Conservation (phyloP, 345 rosid species). For the Kernera saxatilis region DNA sequence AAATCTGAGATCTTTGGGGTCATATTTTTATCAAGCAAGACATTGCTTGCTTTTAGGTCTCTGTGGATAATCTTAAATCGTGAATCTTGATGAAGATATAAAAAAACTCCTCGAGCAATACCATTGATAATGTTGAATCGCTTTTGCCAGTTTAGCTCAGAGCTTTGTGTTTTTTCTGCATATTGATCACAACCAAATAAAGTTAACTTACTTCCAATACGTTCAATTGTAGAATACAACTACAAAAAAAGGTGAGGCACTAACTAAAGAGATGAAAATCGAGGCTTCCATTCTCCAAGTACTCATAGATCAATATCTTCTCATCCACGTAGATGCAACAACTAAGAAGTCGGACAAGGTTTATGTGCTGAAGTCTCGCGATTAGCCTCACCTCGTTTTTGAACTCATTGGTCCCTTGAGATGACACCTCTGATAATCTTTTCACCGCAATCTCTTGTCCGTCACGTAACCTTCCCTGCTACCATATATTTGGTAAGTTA, state of each 20-base stretch:
- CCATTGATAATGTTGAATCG: not conserved
- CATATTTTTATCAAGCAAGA: slow-evolving; percentile 62
- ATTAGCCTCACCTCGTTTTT: slow-evolving; percentile 72
- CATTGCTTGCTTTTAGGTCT: slow-evolving; percentile 76
- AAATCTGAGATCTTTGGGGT: slow-evolving; percentile 75
- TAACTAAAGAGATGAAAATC: slow-evolving; percentile 60
- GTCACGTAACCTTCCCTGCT: slow-evolving; percentile 51
- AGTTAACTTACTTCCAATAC: not conserved
- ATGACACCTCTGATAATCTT: slow-evolving; percentile 57
- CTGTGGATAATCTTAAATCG: slow-evolving; percentile 75
- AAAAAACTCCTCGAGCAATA: not conserved
- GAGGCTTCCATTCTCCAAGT: slow-evolving; percentile 64
- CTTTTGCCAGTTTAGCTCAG: not conserved
- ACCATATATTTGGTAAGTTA: not conserved
- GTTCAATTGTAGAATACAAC: not conserved
- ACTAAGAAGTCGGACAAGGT: slow-evolving; percentile 62
- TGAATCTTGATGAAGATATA: slow-evolving; percentile 82
- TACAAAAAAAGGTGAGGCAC: slow-evolving; percentile 1
- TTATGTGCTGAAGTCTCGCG: slow-evolving; percentile 77
- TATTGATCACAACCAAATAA: not conserved
- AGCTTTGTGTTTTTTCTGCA: not conserved
- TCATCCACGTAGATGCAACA: slow-evolving; percentile 57
- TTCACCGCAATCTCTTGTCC: slow-evolving; percentile 71
- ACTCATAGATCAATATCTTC: slow-evolving; percentile 74
- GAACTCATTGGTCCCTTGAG: slow-evolving; percentile 69